These are phyloP conservation scores for Emericellopsis cladophorae DNA, from an alignment of 2,329 filamentous ascomycete species.

Conservation along the genomic window DNA sequence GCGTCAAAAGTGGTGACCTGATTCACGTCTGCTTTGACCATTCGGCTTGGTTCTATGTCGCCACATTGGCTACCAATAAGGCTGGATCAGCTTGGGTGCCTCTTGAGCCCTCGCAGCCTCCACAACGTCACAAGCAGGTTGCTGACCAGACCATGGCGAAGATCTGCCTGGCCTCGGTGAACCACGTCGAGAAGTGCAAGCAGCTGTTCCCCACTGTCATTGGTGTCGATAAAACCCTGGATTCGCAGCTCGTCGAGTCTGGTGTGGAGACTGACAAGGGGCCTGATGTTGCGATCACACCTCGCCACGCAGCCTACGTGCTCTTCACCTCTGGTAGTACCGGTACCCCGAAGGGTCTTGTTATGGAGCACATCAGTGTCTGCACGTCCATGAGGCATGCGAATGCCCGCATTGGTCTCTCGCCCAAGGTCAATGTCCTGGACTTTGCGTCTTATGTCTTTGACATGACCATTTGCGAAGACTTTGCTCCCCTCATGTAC, in stretches of 20 bases:
- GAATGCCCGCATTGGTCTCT: background rate
- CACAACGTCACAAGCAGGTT: background rate
- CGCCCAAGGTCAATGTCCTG: constrained; percentile 9
- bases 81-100: constrained; percentile 11
- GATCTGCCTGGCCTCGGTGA: background rate
- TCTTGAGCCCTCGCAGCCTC: constrained; percentile 6
- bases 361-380: constrained; percentile 6
- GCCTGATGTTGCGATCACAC: background rate
- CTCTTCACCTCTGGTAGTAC: constrained; percentile 9
- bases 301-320: constrained; percentile 8
- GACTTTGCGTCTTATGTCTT: constrained; percentile 35
- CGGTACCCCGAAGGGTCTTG: constrained; percentile 8
- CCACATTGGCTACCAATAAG: constrained; percentile 10
- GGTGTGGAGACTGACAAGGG: background rate
- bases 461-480: constrained; percentile 31
- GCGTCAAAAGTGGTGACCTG: background rate
- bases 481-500: constrained; percentile 6
- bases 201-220: background rate
- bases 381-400: background rate
- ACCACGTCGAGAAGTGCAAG: background rate
- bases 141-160: background rate
- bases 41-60: constrained; percentile 6
- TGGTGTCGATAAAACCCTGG: background rate
- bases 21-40: constrained; percentile 9
- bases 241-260: background rate